Evolutionary conservation across 257 asterid genomes (phyloP), one percentile per base, ranked within the genome.

Genomic region (Ophiorrhiza pumila): DNA sequence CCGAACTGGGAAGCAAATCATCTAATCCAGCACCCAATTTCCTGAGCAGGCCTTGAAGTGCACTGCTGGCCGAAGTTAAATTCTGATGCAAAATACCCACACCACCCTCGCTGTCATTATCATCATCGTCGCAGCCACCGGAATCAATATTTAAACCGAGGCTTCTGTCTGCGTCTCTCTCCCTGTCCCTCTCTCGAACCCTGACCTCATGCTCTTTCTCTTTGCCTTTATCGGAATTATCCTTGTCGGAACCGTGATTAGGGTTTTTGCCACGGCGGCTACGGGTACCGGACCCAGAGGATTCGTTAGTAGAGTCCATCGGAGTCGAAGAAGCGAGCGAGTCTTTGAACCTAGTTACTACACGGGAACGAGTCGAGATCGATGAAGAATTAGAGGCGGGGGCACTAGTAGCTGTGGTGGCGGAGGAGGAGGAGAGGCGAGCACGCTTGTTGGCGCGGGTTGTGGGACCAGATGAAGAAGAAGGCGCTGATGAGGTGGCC

Each of bases 401-500:
- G 32, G 65, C 57, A 23, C 47, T 50, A 55, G 78, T 39, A 35
- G 80, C 42, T 41, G 77, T 77, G 55, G 83, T 68, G 25, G 85
- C 60, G 72, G 86, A n/a, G 71, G 88, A 43, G 77, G 89, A 55
- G 59, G 97, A 80, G 74, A 77, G 71, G 81, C 97, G 98, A 80
- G 97, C 49, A 74, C 97, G 91, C 82, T 95, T 95, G 66, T 83
- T 77, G 65, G 97, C 88, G 75, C 96, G 96, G 58, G 98, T 89
- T 70, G 89, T 78, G 69, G 95, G 89, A 77, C 98, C 96, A 75
- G 97, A 81, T 2, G 83, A 74, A 71, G 84, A 80, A 83, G 93
- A 83, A 83, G 94, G 88, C 86, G 96, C 85, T 87, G 98, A 90
- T 83, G 96, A 87, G 88, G 96, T 87, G 87, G 98, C 97, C 99